Evolutionary conservation across 2,329 filamentous ascomycete species (phyloP).

Genomic region (Leptodontidium sp.): DNA sequence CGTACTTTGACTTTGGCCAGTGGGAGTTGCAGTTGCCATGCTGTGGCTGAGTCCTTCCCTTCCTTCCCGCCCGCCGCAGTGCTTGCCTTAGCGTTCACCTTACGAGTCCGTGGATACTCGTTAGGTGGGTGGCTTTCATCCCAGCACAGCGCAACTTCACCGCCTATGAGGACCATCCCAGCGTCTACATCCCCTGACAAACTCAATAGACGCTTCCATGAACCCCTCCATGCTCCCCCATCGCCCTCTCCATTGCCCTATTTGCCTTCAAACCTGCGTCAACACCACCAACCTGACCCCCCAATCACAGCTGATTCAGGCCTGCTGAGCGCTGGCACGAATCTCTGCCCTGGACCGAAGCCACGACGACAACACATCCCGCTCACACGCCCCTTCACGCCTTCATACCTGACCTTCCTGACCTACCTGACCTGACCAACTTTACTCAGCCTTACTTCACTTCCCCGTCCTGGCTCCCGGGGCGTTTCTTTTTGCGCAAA

Average conservation of each 20-base stretch:
- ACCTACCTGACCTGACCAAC: constrained; percentile 13
- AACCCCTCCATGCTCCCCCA: constrained; percentile 3
- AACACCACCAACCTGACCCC: constrained; percentile 8
- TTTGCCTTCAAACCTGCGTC: background rate
- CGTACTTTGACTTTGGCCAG: no score
- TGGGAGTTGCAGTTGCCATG: background rate
- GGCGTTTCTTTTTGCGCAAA: constrained; percentile 29
- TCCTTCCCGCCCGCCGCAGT: constrained; percentile 9
- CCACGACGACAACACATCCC: constrained; percentile 32
- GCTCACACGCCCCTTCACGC: no score
- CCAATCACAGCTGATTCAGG: constrained; percentile 17
- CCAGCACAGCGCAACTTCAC: background rate
- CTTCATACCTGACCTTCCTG: background rate
- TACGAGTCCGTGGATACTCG: no score
- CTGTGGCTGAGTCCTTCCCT: constrained; percentile 13
- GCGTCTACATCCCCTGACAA: constrained; percentile 4
- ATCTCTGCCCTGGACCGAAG: constrained; percentile 25
- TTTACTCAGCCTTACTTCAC: constrained; percentile 35
- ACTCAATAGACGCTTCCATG: constrained; percentile 16
- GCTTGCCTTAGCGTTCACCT: constrained; percentile 12
- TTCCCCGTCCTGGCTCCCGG: constrained; percentile 18
- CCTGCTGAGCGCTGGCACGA: constrained; percentile 18
- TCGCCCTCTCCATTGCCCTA: background rate
- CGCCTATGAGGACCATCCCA: constrained; percentile 13
- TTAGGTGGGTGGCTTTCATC: no score